phyloP scores from a whole-genome alignment of 176 grass and related monocot species.

The Chrysopogon serrulatus region DNA sequence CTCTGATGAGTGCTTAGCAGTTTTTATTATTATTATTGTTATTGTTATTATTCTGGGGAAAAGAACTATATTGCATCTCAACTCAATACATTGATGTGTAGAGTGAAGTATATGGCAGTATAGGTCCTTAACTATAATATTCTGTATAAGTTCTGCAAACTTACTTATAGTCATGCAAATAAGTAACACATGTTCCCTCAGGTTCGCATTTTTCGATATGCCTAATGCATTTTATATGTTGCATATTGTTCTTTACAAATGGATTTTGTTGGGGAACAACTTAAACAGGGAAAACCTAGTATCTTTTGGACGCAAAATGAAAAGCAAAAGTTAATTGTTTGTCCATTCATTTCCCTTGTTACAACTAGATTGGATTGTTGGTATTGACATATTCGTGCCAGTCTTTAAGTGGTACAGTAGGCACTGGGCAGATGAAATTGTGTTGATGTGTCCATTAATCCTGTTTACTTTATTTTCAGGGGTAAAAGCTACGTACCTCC shows the following conservation, averaged over 20 bases:
- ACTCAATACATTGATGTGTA: conserved; percentile 23
- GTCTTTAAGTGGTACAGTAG: conserved; percentile 14
- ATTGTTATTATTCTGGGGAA: not conserved
- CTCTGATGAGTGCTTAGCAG: conserved; percentile 7
- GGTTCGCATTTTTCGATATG: not conserved
- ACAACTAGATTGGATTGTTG: conserved; percentile 19
- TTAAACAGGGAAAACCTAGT: not conserved
- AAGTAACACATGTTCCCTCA: not conserved
- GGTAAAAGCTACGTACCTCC: conserved; percentile 97
- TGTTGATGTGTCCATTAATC: conserved; percentile 28
- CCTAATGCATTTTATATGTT: not conserved
- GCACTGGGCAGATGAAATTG: not conserved
- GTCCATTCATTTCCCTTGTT: not conserved
- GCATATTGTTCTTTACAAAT: not conserved
- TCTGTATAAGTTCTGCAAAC: not conserved
- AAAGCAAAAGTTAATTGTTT: not conserved
- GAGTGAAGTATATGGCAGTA: not conserved
- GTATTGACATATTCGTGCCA: not conserved
- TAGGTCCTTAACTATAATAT: not conserved
- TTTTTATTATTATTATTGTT: not conserved
- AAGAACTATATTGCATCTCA: not conserved
- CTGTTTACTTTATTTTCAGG: conserved; percentile 53
- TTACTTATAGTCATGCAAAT: not conserved
- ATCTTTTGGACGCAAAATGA: not conserved
- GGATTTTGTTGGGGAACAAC: not conserved